These are phyloP conservation scores for Fraxinus xanthoxyloides DNA, from an alignment of 305 asterid genomes.

Conservation along the genomic window DNA sequence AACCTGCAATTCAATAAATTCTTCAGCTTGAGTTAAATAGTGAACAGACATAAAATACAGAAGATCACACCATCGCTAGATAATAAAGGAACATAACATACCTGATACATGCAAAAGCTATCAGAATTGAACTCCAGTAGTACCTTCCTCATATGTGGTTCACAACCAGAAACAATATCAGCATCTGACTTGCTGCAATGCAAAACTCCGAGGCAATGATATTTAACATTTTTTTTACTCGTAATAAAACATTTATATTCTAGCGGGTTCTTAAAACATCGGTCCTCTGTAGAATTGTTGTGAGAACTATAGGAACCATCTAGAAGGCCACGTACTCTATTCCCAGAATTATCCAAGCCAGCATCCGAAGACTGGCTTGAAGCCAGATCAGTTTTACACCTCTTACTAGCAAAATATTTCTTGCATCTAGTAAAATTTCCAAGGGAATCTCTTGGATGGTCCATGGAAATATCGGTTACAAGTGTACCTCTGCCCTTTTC, in stretches of 20 bases:
- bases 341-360: constrained; percentile 31
- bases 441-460: constrained; percentile 29
- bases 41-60: constrained; percentile 14
- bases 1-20: constrained; percentile 49
- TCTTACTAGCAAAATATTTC: constrained; percentile 36
- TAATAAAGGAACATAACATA: constrained; percentile 28
- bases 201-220: constrained; percentile 44
- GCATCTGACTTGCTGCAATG: constrained; percentile 33
- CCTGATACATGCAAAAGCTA: constrained; percentile 56
- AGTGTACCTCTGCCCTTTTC: constrained; percentile 40
- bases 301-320: constrained; percentile 20
- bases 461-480: constrained; percentile 23
- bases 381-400: constrained; percentile 43
- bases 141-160: constrained; percentile 42
- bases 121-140: constrained; percentile 67
- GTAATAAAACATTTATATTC: constrained; percentile 55
- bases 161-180: constrained; percentile 37
- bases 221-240: constrained; percentile 30
- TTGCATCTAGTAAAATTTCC: constrained; percentile 23
- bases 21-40: constrained; percentile 3
- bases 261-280: constrained; percentile 20
- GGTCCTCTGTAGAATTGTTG: constrained; percentile 23
- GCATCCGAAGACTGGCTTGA: constrained; percentile 24
- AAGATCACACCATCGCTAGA: neutral
- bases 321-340: constrained; percentile 21